These are phyloP conservation scores for Achaetomiella virescens DNA, from an alignment of 495 filamentous ascomycete genomes.

Conservation along the genomic window DNA sequence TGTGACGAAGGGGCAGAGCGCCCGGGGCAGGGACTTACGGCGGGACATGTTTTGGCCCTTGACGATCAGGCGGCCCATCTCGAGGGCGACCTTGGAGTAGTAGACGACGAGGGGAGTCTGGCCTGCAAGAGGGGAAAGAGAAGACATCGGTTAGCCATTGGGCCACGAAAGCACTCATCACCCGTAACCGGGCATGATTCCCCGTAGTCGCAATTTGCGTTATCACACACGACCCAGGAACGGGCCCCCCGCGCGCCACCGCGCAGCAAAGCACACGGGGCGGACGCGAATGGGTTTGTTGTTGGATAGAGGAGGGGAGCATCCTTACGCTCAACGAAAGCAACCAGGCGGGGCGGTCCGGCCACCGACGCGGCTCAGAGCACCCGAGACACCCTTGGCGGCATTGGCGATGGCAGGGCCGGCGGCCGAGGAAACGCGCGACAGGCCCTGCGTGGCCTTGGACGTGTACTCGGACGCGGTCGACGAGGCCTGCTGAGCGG, in stretches of 20 bases:
- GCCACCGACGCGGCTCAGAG: slow-evolving; percentile 74
- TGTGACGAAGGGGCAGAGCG: background rate
- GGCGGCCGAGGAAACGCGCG: slow-evolving; percentile 72
- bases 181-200: background rate
- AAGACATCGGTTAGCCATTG: slow-evolving; percentile 8
- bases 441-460: slow-evolving; percentile 81
- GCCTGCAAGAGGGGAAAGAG: slow-evolving; percentile 43
- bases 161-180: slow-evolving; percentile 3
- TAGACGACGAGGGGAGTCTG: slow-evolving; percentile 80
- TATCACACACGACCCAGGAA: background rate
- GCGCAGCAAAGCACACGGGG: background rate
- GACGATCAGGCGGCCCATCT: slow-evolving; percentile 82
- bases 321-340: slow-evolving; percentile 70
- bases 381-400: slow-evolving; percentile 55
- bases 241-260: background rate
- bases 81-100: slow-evolving; percentile 82
- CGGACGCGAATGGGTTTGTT: background rate
- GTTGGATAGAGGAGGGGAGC: background rate
- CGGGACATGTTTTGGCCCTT: slow-evolving; percentile 84
- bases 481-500: slow-evolving; percentile 59
- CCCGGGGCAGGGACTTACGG: slow-evolving; percentile 61
- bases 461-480: slow-evolving; percentile 57
- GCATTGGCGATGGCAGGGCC: slow-evolving; percentile 68
- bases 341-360: slow-evolving; percentile 73
- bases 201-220: background rate